Conservation (phyloP, 1,284 basidiomycete genomes). For the Pseudozyma tsukubaensis region DNA sequence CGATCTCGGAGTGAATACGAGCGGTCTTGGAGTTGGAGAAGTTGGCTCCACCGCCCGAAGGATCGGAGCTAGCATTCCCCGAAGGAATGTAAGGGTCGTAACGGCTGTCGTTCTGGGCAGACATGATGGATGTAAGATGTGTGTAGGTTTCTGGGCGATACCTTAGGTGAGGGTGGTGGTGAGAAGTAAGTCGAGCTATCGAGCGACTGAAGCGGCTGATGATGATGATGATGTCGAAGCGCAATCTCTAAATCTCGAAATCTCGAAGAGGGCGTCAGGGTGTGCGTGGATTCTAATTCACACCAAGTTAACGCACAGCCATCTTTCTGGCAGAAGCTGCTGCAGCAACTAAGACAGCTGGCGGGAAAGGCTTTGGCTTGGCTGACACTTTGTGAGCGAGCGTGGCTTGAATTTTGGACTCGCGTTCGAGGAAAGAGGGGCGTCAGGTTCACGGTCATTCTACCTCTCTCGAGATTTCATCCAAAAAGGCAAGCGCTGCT, state of each 20-base stretch:
- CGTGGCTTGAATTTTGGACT: background rate
- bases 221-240: background rate
- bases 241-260: background rate
- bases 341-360: no score
- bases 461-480: background rate
- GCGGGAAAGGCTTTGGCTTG: no score
- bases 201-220: background rate
- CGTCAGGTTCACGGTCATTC: conserved; percentile 12
- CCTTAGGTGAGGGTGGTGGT: conserved; percentile 3
- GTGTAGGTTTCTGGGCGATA: conserved; percentile 5
- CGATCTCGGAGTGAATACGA: conserved; percentile 67
- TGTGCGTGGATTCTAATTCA: no score
- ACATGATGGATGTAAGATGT: conserved; percentile 31
- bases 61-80: conserved; percentile 53
- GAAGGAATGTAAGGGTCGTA: conserved; percentile 68
- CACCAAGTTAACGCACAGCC: conserved; percentile 7
- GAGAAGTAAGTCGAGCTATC: background rate
- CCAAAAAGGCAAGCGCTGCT: no score
- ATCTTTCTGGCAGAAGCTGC: background rate
- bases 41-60: conserved; percentile 48
- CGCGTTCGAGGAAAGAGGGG: no score
- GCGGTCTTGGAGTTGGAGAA: conserved; percentile 63
- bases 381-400: no score
- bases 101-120: conserved; percentile 51
- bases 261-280: no score